Evolutionary conservation across 2,329 filamentous ascomycete species (phyloP), one percentile per base, ranked within the genome.

Genomic region (Laburnicola sp.): DNA sequence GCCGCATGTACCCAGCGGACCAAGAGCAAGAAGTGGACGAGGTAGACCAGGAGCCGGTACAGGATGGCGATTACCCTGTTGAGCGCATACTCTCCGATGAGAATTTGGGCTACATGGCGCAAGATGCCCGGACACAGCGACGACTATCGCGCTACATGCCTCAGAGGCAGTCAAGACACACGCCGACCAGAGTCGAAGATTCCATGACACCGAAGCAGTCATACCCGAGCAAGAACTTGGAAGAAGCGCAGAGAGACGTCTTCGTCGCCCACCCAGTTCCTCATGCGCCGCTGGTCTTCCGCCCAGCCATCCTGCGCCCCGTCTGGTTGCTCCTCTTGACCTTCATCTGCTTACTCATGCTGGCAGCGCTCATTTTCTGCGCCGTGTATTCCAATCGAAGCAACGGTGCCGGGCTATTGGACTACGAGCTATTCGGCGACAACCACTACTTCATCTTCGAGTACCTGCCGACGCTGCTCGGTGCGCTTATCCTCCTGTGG

Each of bases 381-480:
- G 89, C 88, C 11, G 53, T 72, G 4, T 69, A 68, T 51, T 74
- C 72, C 11, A 62, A 66, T 32, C 66, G 63, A 42, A 56, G 8
- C 57, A 71, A 79, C 7, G 90, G 90, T 0, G 70, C 78, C 7
- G 90, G 70, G 6, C 75, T 97, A 9, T 85, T 82, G 66, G 73
- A 80, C 3, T 96, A 92, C 68, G 75, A 77, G 30, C 80, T 80
- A 27, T 86, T 91, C 50, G 87, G 88, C 54, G 87, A 86, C 43
- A 80, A 80, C 6, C 81, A 86, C 58, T 96, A 95, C 73, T 96
- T 97, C 69, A 73, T 95, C 40, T 94, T 96, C 70, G 83, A 91
- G 54, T 89, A 96, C 57, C 75, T 97, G 1, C 92, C 93, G 2
- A 90, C 91, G 50, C 76, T 96, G 0, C 67, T 95, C 10, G 89